Conservation (phyloP, 1,139 yeast species). For the Geotrichum fermentans region DNA sequence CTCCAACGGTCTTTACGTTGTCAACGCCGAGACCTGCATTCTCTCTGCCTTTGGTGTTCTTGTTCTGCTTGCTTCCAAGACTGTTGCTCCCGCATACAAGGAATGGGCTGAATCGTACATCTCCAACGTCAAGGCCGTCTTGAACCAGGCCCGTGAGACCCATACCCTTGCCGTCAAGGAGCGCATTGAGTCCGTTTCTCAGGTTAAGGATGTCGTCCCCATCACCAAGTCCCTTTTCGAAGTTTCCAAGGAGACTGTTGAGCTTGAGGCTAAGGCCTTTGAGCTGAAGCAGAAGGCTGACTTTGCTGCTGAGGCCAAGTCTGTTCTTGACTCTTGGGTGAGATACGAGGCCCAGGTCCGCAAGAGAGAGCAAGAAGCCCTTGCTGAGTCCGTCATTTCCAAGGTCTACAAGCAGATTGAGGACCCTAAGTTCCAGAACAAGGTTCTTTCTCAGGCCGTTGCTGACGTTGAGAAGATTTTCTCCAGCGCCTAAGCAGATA, state of each 20-base stretch:
- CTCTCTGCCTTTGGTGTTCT: constrained; percentile 76
- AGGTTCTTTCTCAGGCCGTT: constrained; percentile 82
- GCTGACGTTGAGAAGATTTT: constrained; percentile 88
- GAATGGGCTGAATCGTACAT: constrained; percentile 93
- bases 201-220: constrained; percentile 84
- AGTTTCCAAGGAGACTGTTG: constrained; percentile 92
- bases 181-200: constrained; percentile 83
- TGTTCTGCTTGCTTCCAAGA: constrained; percentile 71
- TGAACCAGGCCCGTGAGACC: constrained; percentile 82
- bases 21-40: constrained; percentile 90
- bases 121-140: constrained; percentile 70
- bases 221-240: constrained; percentile 90
- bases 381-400: constrained; percentile 77
- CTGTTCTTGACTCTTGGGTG: constrained; percentile 97
- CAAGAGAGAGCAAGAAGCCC: constrained; percentile 91
- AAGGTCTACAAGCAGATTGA: constrained; percentile 82
- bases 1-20: constrained; percentile 84
- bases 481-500: constrained; percentile 32
- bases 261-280: constrained; percentile 89
- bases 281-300: constrained; percentile 89
- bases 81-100: constrained; percentile 89
- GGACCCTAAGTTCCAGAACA: constrained; percentile 91
- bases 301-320: constrained; percentile 83
- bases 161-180: constrained; percentile 90
- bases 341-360: constrained; percentile 96